Conservation (phyloP, 257 asterid species). For the Osmanthus fragrans region DNA sequence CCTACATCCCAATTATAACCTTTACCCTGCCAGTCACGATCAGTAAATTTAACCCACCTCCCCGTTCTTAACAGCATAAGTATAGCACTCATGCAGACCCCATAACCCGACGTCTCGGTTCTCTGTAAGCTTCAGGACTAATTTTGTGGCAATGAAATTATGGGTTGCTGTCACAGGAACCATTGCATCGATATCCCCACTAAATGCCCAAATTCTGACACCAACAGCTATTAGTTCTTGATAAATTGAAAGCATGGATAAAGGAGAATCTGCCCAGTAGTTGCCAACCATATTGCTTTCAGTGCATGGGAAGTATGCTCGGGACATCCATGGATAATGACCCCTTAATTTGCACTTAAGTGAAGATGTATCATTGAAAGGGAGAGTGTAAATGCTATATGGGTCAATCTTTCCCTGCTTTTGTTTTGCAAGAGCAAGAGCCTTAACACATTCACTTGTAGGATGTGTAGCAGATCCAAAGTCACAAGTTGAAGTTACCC, state of each 20-base stretch:
- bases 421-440: constrained; percentile 51
- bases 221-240: constrained; percentile 80
- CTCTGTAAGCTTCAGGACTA: no score
- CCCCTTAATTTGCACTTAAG: constrained; percentile 60
- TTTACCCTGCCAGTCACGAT: no score
- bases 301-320: constrained; percentile 92
- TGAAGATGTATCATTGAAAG: constrained; percentile 62
- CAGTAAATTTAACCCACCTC: no score
- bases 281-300: constrained; percentile 74
- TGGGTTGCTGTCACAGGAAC: constrained; percentile 87
- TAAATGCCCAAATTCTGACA: constrained; percentile 87
- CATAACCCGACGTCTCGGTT: no score
- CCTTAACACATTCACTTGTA: no score
- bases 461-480: no score
- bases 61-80: no score
- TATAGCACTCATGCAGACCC: no score
- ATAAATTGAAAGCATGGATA: constrained; percentile 90
- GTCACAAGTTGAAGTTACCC: no score
- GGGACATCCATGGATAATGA: constrained; percentile 86
- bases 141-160: no score
- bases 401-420: constrained; percentile 89
- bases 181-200: constrained; percentile 94
- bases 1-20: no score
- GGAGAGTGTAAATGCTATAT: constrained; percentile 26
- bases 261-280: constrained; percentile 89